Conservation (phyloP, 2,329 filamentous ascomycete genomes). For the Colletotrichum scovillei region DNA sequence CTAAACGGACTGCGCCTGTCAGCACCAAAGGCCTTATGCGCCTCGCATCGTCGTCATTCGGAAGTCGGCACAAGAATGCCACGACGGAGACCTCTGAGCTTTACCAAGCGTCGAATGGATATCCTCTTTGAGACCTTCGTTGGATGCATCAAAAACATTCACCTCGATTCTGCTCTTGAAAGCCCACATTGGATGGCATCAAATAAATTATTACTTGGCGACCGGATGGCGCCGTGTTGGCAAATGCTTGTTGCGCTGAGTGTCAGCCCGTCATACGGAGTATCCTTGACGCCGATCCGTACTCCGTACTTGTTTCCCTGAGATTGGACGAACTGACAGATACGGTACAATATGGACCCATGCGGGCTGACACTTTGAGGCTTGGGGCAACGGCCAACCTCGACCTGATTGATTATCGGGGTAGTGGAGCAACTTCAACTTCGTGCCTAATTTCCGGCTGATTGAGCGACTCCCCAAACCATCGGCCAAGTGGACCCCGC, state of each 20-base stretch:
- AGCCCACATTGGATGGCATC: background rate
- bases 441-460: background rate
- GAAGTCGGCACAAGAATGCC: conserved; percentile 19
- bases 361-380: background rate
- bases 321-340: background rate
- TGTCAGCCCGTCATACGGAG: background rate
- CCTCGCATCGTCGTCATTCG: background rate
- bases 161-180: background rate
- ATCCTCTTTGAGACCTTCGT: background rate
- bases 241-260: background rate
- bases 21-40: background rate
- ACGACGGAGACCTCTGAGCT: background rate
- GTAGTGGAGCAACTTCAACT: background rate
- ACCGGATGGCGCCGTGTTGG: background rate
- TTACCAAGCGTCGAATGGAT: background rate
- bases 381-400: background rate
- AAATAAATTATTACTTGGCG: background rate
- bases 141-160: background rate
- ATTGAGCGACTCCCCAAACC: background rate
- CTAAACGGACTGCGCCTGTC: conserved; percentile 3
- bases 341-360: background rate
- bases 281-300: background rate
- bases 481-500: background rate
- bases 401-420: background rate
- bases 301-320: background rate